Percentiles rank a stretch among this genome's conserved stretches.
These are phyloP conservation scores for Yarrowia phangngaensis DNA, from an alignment of 805 yeast genomes.

Conservation along the genomic window DNA sequence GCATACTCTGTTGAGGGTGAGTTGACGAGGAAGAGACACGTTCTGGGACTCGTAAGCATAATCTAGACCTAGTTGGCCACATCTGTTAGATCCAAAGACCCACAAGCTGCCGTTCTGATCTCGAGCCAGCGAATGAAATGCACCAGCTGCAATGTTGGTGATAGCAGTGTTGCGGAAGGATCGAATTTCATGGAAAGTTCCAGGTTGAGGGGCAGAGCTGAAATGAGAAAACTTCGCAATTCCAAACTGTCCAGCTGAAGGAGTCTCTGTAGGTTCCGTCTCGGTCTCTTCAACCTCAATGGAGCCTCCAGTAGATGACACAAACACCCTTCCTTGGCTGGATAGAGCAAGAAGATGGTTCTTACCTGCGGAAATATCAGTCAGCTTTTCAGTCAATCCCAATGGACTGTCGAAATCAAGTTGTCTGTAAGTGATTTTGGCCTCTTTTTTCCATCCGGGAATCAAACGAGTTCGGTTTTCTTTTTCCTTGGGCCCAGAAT, in stretches of 20 bases:
- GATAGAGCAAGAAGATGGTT: conserved; percentile 66
- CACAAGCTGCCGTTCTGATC: conserved; percentile 66
- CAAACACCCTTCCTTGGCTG: conserved; percentile 55
- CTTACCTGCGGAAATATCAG: conserved; percentile 57
- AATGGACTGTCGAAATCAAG: conserved; percentile 30
- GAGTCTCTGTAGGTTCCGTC: conserved; percentile 14
- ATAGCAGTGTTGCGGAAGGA: conserved; percentile 54
- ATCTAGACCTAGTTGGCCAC: conserved; percentile 79
- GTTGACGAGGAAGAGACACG: conserved; percentile 63
- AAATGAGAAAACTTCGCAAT: conserved; percentile 68
- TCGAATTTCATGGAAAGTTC: conserved; percentile 52
- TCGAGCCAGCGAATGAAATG: conserved; percentile 65
- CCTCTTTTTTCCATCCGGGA: conserved; percentile 21
- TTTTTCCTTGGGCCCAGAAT: conserved; percentile 22
- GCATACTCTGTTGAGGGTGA: conserved; percentile 46
- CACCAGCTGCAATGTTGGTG: conserved; percentile 65
- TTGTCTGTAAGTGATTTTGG: conserved; percentile 9
- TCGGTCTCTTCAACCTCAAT: conserved; percentile 39
- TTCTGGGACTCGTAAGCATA: conserved; percentile 62
- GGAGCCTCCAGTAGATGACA: conserved; percentile 55
- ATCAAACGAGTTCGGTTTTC: conserved; percentile 20
- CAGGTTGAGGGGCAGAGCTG: conserved; percentile 50
- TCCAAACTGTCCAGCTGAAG: conserved; percentile 77
- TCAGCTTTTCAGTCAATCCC: conserved; percentile 48
- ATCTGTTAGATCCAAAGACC: conserved; percentile 80